Conservation (phyloP, 176 grass and related monocot genomes). For the Bonia amplexicaulis region DNA sequence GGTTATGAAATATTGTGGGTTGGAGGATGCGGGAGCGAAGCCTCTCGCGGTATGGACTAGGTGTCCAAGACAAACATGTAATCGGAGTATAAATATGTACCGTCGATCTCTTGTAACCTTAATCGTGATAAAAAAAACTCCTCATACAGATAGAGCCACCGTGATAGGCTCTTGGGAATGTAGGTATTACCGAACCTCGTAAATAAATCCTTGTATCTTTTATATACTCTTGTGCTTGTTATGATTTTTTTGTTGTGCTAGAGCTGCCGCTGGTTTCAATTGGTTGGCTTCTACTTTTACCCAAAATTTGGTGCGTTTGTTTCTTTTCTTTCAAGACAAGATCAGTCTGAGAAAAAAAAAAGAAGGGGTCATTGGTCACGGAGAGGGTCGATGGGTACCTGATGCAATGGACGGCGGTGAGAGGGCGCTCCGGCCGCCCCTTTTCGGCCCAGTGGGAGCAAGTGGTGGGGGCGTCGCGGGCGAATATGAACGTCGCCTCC, state of each 20-base stretch:
- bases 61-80: no score
- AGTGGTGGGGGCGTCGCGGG: background rate
- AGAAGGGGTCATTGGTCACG: background rate
- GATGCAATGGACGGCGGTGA: slow-evolving; percentile 12
- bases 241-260: no score
- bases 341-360: background rate
- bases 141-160: rapidly evolving
- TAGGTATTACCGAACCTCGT: no score
- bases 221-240: no score
- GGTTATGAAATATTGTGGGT: no score
- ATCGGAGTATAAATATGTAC: no score
- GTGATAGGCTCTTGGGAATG: rapidly evolving
- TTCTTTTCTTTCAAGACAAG: background rate
- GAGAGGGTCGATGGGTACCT: background rate
- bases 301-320: background rate
- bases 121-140: no score
- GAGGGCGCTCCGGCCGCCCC: background rate
- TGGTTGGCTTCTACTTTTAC: background rate
- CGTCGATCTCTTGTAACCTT: rapidly evolving
- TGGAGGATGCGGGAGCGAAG: no score
- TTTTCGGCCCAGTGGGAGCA: background rate
- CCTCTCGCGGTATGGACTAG: no score
- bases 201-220: no score
- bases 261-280: no score
- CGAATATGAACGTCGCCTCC: background rate